Evolutionary conservation across 169 alveolate genomes (phyloP), one percentile per base, ranked within the genome.

Genomic region (Plasmodium blacklocki): DNA sequence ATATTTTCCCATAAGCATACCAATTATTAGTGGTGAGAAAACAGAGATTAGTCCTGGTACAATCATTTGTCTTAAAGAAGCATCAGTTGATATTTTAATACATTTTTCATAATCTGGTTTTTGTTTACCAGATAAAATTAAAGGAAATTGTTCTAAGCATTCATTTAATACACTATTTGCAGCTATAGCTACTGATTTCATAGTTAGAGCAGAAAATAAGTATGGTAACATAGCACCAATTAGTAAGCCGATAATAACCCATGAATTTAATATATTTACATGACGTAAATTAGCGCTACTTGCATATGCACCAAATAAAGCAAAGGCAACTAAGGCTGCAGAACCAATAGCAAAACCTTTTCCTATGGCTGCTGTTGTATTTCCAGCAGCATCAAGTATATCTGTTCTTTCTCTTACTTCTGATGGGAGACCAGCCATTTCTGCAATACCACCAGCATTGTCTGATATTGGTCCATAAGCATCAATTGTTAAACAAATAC

Each of bases 371-470:
- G 98, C 98, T 43, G 98, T 96, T 47, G 98, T 96, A 93, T 96
- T 97, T 68, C 99, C 98, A 12, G 97, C 98, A 39, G 98, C 98
- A 75, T 97, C 98, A 47, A 96, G 94, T 56, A 97, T 96, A 60
- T 97, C 98, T 23, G 98, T 96, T 32, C 94, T 93, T 68, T 93
- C 88, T 88, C 98, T 96, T 74, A 96, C 96, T 58, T 95, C 95
- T 9, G 94, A 93, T 50, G 96, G 96, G 68, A 96, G 89, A 88
- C 94, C 97, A 50, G 97, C 91, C 98, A 97, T 97, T 89, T 96
- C 98, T 11, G 97, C 98, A 71, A 97, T 97, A 73, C 99, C 98
- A n/a, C 98, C 98, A 18, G 99, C 99, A 89, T 97, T 97, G 93
- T 96, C 98, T 45, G 97, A 88, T 88, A 97, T 95, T 32, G 99